Evolutionary conservation across 192 early-diverging fungal genomes (phyloP).

Genomic region (Kickxella alabastrina): DNA sequence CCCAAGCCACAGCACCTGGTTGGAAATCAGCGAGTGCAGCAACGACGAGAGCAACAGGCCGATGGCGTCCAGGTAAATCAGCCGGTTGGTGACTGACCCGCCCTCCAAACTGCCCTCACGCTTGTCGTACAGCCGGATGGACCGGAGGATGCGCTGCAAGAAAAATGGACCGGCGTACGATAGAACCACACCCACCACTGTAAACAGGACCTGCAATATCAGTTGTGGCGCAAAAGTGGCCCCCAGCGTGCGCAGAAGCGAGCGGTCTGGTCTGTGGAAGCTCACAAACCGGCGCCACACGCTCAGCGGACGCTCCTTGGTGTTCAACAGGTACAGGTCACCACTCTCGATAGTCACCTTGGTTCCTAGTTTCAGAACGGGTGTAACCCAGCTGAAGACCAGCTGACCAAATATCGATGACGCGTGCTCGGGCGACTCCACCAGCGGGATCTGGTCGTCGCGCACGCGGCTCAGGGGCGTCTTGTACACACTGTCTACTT

Average conservation of each 20-base stretch:
- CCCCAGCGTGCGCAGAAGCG: constrained; percentile 37
- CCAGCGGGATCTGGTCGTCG: constrained; percentile 21
- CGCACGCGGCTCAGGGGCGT: constrained; percentile 30
- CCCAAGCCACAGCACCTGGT: constrained; percentile 67
- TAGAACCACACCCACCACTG: constrained; percentile 41
- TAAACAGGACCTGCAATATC: constrained; percentile 34
- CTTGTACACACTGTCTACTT: too few species aligned
- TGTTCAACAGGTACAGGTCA: constrained; percentile 61
- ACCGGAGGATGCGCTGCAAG: constrained; percentile 56
- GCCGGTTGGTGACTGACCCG: neutral
- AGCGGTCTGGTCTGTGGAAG: constrained; percentile 3
- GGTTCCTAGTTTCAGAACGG: constrained; percentile 59
- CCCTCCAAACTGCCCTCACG: neutral
- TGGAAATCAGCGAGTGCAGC: constrained; percentile 51
- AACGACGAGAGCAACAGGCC: constrained; percentile 57
- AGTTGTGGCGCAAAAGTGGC: constrained; percentile 49
- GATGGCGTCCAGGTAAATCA: constrained; percentile 54
- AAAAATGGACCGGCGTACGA: constrained; percentile 57
- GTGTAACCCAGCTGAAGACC: constrained; percentile 60
- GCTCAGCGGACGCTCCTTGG: constrained; percentile 51
- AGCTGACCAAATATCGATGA: constrained; percentile 24
- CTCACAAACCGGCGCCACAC: constrained; percentile 32
- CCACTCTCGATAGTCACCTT: constrained; percentile 52
- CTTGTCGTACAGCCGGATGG: constrained; percentile 49
- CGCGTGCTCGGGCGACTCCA: constrained; percentile 24